phyloP scores from a whole-genome alignment of 2,329 filamentous ascomycete genomes.

The Phialemoniopsis sp. region DNA sequence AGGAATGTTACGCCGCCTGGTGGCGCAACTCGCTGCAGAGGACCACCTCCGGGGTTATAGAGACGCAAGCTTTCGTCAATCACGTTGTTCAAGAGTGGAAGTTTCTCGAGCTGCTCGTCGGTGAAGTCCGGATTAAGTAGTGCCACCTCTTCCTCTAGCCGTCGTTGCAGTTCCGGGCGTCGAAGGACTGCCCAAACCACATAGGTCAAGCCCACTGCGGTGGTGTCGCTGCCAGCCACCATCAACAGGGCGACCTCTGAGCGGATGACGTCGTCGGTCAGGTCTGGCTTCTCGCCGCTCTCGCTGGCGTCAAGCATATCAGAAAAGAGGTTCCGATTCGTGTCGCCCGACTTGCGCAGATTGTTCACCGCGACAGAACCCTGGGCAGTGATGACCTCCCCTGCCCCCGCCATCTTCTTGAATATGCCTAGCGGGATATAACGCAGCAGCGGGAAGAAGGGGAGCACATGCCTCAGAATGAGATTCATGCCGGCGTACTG shows the following conservation, averaged over 20 bases:
- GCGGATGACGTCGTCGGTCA: constrained; percentile 20
- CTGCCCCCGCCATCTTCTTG: constrained; percentile 5
- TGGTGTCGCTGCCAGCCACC: constrained; percentile 37
- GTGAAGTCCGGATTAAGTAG: constrained; percentile 14
- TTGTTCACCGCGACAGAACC: constrained; percentile 10
- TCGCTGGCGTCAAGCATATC: constrained; percentile 17
- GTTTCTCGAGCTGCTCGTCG: constrained; percentile 20
- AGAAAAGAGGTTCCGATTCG: constrained; percentile 14
- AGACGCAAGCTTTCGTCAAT: constrained; percentile 27
- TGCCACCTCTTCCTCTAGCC: constrained; percentile 18
- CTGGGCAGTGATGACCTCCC: constrained; percentile 8
- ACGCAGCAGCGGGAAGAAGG: constrained; percentile 1
- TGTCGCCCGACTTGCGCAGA: constrained; percentile 4
- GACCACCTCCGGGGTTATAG: constrained; percentile 22
- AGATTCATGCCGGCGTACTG: not conserved
- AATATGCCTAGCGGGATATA: constrained; percentile 4
- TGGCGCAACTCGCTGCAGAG: constrained; percentile 19
- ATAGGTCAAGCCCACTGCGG: constrained; percentile 33
- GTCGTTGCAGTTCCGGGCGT: constrained; percentile 11
- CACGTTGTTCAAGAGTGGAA: constrained; percentile 25
- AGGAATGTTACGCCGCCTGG: constrained; percentile 18
- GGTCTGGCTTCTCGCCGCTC: constrained; percentile 5
- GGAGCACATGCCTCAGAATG: constrained; percentile 1
- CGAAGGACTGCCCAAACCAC: constrained; percentile 20
- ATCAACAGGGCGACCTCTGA: constrained; percentile 31